Evolutionary conservation across 176 grass and related monocot species (phyloP).

Genomic region (Bromus sterilis): DNA sequence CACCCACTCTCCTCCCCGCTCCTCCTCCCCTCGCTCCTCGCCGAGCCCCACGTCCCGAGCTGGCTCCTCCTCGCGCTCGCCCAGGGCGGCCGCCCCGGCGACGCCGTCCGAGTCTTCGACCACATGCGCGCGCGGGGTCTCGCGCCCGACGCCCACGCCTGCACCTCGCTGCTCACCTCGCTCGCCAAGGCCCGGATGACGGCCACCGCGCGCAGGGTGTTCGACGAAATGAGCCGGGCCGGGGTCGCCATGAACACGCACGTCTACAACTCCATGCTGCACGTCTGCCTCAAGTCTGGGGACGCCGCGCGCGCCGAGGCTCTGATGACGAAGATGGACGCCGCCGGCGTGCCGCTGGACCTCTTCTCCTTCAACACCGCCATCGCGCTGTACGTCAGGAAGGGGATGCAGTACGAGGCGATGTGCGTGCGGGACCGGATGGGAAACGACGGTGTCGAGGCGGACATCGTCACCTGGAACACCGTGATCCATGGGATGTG

Average conservation of each 20-base stretch:
- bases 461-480: conserved; percentile 75
- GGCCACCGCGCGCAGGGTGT: conserved; percentile 63
- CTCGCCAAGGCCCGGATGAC: conserved; percentile 58
- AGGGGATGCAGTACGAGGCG: conserved; percentile 83
- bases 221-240: conserved; percentile 36
- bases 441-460: conserved; percentile 41
- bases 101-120: conserved; percentile 37
- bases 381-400: conserved; percentile 70
- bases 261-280: conserved; percentile 84
- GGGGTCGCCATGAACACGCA: conserved; percentile 48
- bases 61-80: conserved; percentile 31
- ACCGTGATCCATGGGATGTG: conserved; percentile 59
- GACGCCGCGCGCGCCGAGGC: conserved; percentile 33
- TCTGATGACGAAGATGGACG: conserved; percentile 57
- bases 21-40: conserved; percentile 31
- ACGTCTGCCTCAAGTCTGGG: conserved; percentile 75
- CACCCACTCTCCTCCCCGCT: conserved; percentile 34
- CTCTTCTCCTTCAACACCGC: conserved; percentile 74
- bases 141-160: conserved; percentile 49
- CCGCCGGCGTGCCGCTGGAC: conserved; percentile 31
- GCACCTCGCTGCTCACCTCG: conserved; percentile 46
- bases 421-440: conserved; percentile 65
- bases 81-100: not conserved
- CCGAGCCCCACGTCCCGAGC: conserved; percentile 16
- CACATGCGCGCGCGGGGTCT: conserved; percentile 26